Evolutionary conservation across 2,329 filamentous ascomycete species (phyloP).

Genomic region (Aureobasidium pullulans): DNA sequence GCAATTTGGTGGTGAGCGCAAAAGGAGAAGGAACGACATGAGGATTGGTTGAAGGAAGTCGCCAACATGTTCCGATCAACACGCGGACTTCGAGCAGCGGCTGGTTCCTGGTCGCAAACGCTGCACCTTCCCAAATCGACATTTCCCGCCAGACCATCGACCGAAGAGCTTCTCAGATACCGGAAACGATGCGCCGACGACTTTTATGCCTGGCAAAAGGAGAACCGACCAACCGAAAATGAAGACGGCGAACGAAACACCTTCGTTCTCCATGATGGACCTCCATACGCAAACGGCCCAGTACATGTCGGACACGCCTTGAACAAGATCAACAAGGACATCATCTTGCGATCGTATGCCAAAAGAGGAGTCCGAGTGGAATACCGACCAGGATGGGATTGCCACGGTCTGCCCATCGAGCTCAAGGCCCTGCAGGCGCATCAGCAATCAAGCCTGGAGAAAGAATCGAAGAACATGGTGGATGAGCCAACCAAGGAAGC

Average conservation of each 20-base stretch:
- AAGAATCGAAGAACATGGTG: constrained; percentile 31
- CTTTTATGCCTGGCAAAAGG: constrained; percentile 79
- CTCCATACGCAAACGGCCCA: constrained; percentile 89
- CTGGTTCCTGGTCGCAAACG: constrained; percentile 34
- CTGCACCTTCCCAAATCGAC: constrained; percentile 42
- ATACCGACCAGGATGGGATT: constrained; percentile 94
- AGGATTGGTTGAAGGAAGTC: background rate
- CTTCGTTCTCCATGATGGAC: constrained; percentile 89
- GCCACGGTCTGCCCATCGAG: constrained; percentile 94
- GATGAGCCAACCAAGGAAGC: constrained; percentile 24
- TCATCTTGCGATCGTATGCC: constrained; percentile 75
- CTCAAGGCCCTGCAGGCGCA: constrained; percentile 73
- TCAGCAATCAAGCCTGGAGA: constrained; percentile 25
- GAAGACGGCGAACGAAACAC: constrained; percentile 42
- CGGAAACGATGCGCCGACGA: constrained; percentile 75
- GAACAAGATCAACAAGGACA: constrained; percentile 96
- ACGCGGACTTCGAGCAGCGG: constrained; percentile 12
- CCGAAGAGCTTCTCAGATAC: constrained; percentile 46
- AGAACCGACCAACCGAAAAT: constrained; percentile 26
- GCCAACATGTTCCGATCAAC: constrained; percentile 12
- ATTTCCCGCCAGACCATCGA: constrained; percentile 40
- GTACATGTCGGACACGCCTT: constrained; percentile 90
- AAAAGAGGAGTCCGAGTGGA: constrained; percentile 67
- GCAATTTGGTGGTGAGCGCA: background rate
- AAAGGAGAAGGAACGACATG: constrained; percentile 10